Percentiles rank a stretch among this genome's conserved stretches.
Evolutionary conservation across 2,329 filamentous ascomycete genomes (phyloP).

Genomic region (Penicillium freii): DNA sequence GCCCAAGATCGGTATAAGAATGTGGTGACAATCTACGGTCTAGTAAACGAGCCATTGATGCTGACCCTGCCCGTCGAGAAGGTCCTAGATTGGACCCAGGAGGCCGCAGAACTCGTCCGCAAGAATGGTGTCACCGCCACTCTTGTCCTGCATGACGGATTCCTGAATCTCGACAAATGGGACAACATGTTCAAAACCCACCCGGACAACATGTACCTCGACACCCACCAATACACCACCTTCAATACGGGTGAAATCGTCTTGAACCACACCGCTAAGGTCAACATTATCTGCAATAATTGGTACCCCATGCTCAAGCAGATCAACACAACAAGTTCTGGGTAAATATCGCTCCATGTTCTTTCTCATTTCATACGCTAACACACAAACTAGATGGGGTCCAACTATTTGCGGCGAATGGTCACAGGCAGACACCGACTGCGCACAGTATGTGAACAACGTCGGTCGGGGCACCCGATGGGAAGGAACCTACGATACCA

Average conservation of each 20-base stretch:
- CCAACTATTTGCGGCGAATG: constrained; percentile 95
- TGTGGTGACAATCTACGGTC: constrained; percentile 85
- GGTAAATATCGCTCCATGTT: constrained; percentile 43
- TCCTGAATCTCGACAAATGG: constrained; percentile 89
- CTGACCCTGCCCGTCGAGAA: constrained; percentile 61
- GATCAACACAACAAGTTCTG: constrained; percentile 69
- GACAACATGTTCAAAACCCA: constrained; percentile 73
- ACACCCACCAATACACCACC: constrained; percentile 97
- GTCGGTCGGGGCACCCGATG: constrained; percentile 85
- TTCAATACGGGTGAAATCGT: constrained; percentile 89
- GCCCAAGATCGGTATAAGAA: constrained; percentile 90
- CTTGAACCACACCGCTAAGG: constrained; percentile 76
- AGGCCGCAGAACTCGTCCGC: constrained; percentile 70
- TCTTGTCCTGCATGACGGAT: constrained; percentile 90
- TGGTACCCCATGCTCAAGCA: constrained; percentile 78
- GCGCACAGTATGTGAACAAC: constrained; percentile 81
- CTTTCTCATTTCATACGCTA: neutral
- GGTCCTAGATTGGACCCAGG: constrained; percentile 76
- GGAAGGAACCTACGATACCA: constrained; percentile 75
- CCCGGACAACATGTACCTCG: constrained; percentile 71
- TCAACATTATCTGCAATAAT: constrained; percentile 80
- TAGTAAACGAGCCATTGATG: constrained; percentile 94
- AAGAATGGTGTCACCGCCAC: constrained; percentile 70
- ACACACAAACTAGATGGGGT: constrained; percentile 60
- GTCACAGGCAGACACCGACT: constrained; percentile 97